Percentiles rank a stretch among this genome's conserved stretches.
phyloP scores from a whole-genome alignment of 2,329 filamentous ascomycete genomes.

The Septoria linicola region DNA sequence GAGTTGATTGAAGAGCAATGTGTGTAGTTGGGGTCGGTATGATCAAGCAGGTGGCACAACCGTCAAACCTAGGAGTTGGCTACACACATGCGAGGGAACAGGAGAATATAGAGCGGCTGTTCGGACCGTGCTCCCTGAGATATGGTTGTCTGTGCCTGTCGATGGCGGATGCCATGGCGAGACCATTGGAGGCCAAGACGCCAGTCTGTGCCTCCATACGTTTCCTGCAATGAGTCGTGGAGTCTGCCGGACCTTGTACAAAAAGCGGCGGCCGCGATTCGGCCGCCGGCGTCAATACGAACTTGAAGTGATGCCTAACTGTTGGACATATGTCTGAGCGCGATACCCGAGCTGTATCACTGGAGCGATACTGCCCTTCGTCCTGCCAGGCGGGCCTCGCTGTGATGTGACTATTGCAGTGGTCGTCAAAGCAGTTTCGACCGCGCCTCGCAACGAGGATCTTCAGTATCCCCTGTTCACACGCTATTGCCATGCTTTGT shows the following conservation, averaged over 20 bases:
- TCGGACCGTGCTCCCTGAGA: neutral
- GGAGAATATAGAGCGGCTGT: slow-evolving; percentile 3
- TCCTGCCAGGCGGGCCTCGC: too few species aligned
- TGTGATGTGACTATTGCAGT: too few species aligned
- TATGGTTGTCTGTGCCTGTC: too few species aligned
- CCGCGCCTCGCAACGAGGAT: too few species aligned
- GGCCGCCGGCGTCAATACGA: neutral
- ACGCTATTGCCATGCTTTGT: too few species aligned
- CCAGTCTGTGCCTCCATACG: slow-evolving; percentile 2
- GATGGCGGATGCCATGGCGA: neutral
- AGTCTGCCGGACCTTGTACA: slow-evolving; percentile 2
- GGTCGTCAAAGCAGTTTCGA: too few species aligned
- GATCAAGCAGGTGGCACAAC: neutral
- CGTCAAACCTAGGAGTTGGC: neutral
- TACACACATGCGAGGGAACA: neutral
- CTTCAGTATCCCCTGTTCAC: too few species aligned
- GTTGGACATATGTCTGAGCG: neutral
- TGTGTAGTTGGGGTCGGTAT: neutral
- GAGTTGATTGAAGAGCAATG: neutral
- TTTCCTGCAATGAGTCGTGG: neutral
- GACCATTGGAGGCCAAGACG: slow-evolving; percentile 6
- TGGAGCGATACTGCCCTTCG: too few species aligned
- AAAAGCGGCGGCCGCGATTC: neutral
- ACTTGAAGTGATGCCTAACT: neutral
- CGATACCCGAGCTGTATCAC: too few species aligned